A percentile compares a stretch with the other conserved stretches of the same genome.
Evolutionary conservation across 1,139 yeast genomes (phyloP).

Genomic region (Candida sojae): DNA sequence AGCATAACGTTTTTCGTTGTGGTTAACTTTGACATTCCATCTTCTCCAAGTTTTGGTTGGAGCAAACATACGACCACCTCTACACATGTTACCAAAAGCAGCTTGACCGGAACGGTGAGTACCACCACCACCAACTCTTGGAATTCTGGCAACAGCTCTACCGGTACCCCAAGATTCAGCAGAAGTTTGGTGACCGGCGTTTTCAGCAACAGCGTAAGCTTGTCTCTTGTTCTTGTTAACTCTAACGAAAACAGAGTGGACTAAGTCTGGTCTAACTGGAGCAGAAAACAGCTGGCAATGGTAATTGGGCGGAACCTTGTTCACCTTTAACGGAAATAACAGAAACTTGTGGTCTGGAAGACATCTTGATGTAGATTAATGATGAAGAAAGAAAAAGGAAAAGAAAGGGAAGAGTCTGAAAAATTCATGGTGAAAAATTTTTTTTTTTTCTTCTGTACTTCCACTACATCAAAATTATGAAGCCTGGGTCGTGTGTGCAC

Average conservation of each 20-base stretch:
- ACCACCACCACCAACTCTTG: conserved; percentile 99
- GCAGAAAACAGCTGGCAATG: conserved; percentile 99
- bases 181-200: conserved; percentile 99
- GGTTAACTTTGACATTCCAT: conserved; percentile 99
- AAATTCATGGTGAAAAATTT: conserved; percentile 8
- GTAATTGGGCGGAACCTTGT: conserved; percentile 79
- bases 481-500: conserved; percentile 1
- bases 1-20: conserved; percentile 99
- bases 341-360: conserved; percentile 95
- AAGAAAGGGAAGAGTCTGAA: conserved; percentile 19
- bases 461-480: not conserved
- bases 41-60: conserved; percentile 99
- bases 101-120: conserved; percentile 99
- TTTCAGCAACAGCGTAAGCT: conserved; percentile 98
- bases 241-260: conserved; percentile 97
- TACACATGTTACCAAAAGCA: conserved; percentile 99
- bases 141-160: conserved; percentile 99
- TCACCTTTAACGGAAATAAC: conserved; percentile 89
- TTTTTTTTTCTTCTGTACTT: not conserved
- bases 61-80: conserved; percentile 99
- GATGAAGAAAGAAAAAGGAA: conserved; percentile 27
- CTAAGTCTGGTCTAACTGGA: conserved; percentile 99
- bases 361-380: conserved; percentile 46
- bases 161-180: conserved; percentile 99
- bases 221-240: conserved; percentile 99